These are phyloP conservation scores for Acorus calamus DNA, from an alignment of 106 monocot genomes.

Conservation along the genomic window DNA sequence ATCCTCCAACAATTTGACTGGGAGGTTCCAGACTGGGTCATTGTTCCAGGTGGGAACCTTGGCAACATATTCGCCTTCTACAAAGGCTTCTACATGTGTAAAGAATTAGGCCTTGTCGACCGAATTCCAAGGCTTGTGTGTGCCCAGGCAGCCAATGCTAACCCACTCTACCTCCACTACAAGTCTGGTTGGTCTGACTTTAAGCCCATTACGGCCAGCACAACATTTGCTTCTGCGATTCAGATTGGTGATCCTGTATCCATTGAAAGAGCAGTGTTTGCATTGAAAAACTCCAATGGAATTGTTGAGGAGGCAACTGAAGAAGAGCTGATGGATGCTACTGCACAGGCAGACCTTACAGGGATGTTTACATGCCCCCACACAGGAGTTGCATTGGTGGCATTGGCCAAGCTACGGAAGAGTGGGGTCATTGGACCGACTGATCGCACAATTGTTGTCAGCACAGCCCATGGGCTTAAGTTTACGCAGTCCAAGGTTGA, in stretches of 20 bases:
- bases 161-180: constrained; percentile 78
- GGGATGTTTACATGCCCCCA: constrained; percentile 98
- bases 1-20: constrained; percentile 96
- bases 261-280: constrained; percentile 75
- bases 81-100: constrained; percentile 93
- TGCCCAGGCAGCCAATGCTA: constrained; percentile 90
- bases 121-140: constrained; percentile 71
- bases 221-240: constrained; percentile 86
- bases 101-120: constrained; percentile 73
- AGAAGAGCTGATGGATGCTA: constrained; percentile 93
- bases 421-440: constrained; percentile 54
- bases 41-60: constrained; percentile 87
- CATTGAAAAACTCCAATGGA: constrained; percentile 48
- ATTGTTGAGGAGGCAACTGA: constrained; percentile 96
- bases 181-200: constrained; percentile 68
- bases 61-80: constrained; percentile 96
- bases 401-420: constrained; percentile 60
- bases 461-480: constrained; percentile 92
- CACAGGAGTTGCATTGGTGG: constrained; percentile 89
- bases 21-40: constrained; percentile 96
- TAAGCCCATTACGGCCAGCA: constrained; percentile 40
- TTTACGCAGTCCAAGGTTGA: constrained; percentile 81
- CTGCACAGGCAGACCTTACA: constrained; percentile 64
- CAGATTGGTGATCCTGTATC: constrained; percentile 95
- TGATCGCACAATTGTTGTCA: constrained; percentile 76